These are phyloP conservation scores for Malus sylvestris DNA, from an alignment of 306 rosid species.

Conservation along the genomic window DNA sequence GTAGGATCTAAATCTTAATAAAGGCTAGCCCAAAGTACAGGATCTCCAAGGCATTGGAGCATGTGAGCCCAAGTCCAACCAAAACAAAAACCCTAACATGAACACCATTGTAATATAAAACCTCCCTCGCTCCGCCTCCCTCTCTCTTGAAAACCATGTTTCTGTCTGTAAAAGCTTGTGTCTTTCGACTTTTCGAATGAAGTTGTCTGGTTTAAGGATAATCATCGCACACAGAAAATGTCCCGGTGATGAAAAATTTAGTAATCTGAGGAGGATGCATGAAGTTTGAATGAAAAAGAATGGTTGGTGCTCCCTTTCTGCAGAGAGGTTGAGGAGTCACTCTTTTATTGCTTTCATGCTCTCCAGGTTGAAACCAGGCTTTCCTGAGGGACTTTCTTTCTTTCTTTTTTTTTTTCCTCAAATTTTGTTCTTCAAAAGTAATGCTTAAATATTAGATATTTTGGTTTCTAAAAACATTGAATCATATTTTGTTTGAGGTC, in stretches of 20 bases:
- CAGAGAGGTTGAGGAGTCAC: slow-evolving; percentile 28
- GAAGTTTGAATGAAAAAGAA: not conserved
- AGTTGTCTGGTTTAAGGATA: not conserved
- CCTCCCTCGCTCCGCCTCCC: not conserved
- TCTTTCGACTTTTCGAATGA: not conserved
- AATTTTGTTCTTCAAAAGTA: not conserved
- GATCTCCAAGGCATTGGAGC: too few relatives aligned
- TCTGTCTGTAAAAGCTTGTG: too few relatives aligned
- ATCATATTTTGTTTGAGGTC: too few relatives aligned
- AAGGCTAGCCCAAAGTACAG: not conserved
- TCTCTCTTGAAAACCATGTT: not conserved
- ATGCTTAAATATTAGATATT: not conserved
- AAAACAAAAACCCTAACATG: not conserved
- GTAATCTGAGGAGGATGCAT: slow-evolving; percentile 16
- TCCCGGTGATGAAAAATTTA: slow-evolving; percentile 26
- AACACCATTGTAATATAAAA: not conserved
- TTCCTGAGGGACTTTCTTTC: slow-evolving; percentile 9
- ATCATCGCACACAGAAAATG: not conserved
- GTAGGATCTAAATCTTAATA: too few relatives aligned
- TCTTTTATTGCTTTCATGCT: not conserved
- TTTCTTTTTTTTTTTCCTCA: not conserved
- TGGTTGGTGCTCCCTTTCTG: slow-evolving; percentile 22
- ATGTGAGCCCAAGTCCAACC: not conserved
- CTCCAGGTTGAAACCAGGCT: slow-evolving; percentile 20
- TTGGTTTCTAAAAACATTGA: too few relatives aligned